Base-by-base conservation (phyloP, 2,329 filamentous ascomycete species). In the Talaromyces marneffei region DNA sequence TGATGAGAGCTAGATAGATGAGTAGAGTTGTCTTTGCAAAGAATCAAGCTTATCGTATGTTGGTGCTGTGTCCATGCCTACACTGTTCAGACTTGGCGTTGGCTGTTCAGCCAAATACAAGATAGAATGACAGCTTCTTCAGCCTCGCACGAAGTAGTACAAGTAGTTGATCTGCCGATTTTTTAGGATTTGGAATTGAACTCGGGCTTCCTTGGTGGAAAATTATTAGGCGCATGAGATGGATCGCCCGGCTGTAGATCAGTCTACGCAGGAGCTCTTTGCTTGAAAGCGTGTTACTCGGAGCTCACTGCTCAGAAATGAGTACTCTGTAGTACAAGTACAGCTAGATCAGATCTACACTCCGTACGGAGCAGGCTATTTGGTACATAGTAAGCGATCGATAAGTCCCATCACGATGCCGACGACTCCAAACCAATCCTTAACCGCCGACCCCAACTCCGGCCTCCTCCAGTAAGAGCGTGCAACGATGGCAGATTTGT, bases 361-460 rank as follows among this genome's bases (percentile, higher is more conserved):
- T 50, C 18, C 18, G 40, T 20, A 42, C 18, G 18, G n/a, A 16
- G n/a, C n/a, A 9, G n/a, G n/a, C n/a, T n/a, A n/a, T n/a, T n/a
- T n/a, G n/a, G n/a, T n/a, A n/a, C n/a, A n/a, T n/a, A n/a, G n/a
- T 53, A 23, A 37, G 52, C 52, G 33, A 40, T 55, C 20, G 33
- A 12, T 40, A 18, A 29, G 35, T 23, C 27, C 35, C 39, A 31
- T 57, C 54, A 57, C 56, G n/a, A 46, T 18, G 27, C 56, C 18
- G 18, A 48, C 23, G 31, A 48, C 31, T 59, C 31, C 57, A 52
- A 33, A 20, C 57, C 57, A 59, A 40, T 59, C 57, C 57, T 52
- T 59, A 33, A 40, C 57, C 57, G 57, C 57, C 57, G 57, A 42
- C 29, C 55, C 37, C 55, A n/a, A 40, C n/a, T 40, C 33, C 44